Percentiles rank a stretch among this genome's conserved stretches.
Evolutionary conservation across 2,329 filamentous ascomycete genomes (phyloP).

Genomic region (Sordariomycetes sp.): DNA sequence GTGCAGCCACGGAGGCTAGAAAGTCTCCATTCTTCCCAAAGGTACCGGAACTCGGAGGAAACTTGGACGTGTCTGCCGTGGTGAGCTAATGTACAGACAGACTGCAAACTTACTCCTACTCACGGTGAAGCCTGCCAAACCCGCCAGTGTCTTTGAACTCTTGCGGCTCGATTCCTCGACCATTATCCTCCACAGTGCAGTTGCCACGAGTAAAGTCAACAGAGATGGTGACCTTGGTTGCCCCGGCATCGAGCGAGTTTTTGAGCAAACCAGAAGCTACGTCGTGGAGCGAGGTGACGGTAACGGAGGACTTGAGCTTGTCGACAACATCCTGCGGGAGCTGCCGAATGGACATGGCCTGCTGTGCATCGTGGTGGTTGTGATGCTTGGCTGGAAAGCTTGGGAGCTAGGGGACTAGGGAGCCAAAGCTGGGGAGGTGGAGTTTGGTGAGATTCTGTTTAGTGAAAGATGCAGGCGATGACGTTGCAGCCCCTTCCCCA

Average conservation of each 20-base stretch:
- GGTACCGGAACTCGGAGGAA: slow-evolving; percentile 28
- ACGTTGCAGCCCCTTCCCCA: too few species aligned
- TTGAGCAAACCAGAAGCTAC: slow-evolving; percentile 65
- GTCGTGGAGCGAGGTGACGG: slow-evolving; percentile 63
- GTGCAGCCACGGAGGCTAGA: slow-evolving; percentile 62
- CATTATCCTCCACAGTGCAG: slow-evolving; percentile 79
- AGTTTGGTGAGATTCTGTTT: too few species aligned
- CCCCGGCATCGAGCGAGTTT: slow-evolving; percentile 77
- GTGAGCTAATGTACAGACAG: slow-evolving; percentile 5
- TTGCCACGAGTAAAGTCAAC: slow-evolving; percentile 69
- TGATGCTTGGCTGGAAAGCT: too few species aligned
- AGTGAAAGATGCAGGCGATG: too few species aligned
- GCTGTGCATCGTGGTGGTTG: neutral
- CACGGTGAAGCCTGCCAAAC: slow-evolving; percentile 65
- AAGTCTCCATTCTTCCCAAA: slow-evolving; percentile 70
- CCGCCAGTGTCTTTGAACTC: slow-evolving; percentile 68
- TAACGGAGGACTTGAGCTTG: slow-evolving; percentile 78
- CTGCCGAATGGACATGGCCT: slow-evolving; percentile 53
- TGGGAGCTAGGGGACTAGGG: too few species aligned
- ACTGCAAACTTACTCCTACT: slow-evolving; percentile 18
- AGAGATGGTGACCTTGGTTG: slow-evolving; percentile 57
- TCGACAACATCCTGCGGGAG: slow-evolving; percentile 63
- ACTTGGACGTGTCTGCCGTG: slow-evolving; percentile 68
- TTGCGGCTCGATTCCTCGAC: slow-evolving; percentile 59
- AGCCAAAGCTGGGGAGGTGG: too few species aligned